phyloP scores from a whole-genome alignment of 2,329 filamentous ascomycete genomes.

The Diplocarpon mali region DNA sequence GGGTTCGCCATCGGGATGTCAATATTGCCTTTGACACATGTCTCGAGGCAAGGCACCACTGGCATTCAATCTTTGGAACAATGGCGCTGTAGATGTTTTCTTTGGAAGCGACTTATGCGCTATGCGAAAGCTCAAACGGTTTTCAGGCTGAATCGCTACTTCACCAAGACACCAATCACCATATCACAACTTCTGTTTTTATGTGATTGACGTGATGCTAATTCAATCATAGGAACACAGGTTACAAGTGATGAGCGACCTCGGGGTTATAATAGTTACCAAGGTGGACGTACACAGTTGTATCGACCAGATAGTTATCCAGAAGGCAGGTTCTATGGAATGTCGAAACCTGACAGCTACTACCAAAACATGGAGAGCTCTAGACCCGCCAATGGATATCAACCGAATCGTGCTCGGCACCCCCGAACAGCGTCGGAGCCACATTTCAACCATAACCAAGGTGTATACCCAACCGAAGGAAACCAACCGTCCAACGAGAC shows the following conservation, averaged over 20 bases:
- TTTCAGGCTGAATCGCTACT: no score
- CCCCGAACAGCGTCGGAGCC: constrained; percentile 26
- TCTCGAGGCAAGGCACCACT: no score
- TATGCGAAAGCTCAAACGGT: no score
- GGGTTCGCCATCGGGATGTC: neutral
- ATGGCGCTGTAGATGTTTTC: no score
- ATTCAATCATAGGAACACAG: constrained; percentile 24
- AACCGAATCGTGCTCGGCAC: constrained; percentile 26
- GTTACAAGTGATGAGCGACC: constrained; percentile 22
- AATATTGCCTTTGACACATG: neutral
- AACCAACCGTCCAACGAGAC: constrained; percentile 62
- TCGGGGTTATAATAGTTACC: constrained; percentile 23
- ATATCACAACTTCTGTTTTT: no score
- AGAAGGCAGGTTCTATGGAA: constrained; percentile 28
- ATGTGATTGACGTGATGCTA: neutral
- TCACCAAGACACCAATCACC: no score
- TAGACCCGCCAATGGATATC: constrained; percentile 24
- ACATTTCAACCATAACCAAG: constrained; percentile 21
- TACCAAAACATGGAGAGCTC: constrained; percentile 25
- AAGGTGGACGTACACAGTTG: constrained; percentile 24
- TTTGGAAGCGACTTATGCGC: no score
- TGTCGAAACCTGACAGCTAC: constrained; percentile 34
- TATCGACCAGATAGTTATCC: constrained; percentile 20
- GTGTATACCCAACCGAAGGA: constrained; percentile 22
- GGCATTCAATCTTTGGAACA: no score